Conservation (phyloP, 2,329 filamentous ascomycete species). For the Graphium sp. region DNA sequence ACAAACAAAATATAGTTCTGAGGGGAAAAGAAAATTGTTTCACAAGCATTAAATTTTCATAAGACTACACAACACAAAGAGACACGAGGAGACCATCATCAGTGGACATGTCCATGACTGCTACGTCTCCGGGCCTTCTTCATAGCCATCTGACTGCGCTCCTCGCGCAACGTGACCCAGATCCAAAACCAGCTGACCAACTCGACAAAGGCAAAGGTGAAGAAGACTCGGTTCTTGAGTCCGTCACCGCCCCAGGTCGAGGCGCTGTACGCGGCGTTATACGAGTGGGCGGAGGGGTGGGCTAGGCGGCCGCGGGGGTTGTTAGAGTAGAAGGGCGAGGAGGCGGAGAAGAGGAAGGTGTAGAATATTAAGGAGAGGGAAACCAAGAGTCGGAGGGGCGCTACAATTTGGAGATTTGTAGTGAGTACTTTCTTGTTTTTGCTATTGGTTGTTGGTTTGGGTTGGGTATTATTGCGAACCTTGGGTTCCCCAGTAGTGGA, state of each 20-base stretch:
- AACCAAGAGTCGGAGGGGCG: conserved; percentile 48
- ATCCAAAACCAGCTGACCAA: conserved; percentile 79
- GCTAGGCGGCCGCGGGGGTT: conserved; percentile 14
- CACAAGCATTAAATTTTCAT: too few relatives aligned
- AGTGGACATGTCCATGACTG: not conserved
- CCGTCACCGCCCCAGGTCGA: conserved; percentile 40
- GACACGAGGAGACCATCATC: not conserved
- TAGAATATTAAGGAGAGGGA: conserved; percentile 47
- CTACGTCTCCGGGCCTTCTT: conserved; percentile 13
- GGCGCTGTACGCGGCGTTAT: conserved; percentile 18
- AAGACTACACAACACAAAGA: not conserved
- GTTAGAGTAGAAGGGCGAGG: conserved; percentile 27
- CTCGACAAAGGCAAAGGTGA: conserved; percentile 74
- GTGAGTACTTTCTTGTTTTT: conserved; percentile 4
- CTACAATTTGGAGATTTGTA: too few relatives aligned
- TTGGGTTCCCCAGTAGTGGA: conserved; percentile 51
- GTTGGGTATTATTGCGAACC: conserved; percentile 31
- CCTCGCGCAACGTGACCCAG: conserved; percentile 53
- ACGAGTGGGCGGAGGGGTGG: conserved; percentile 15
- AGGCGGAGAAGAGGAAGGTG: conserved; percentile 41
- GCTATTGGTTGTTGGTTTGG: not conserved
- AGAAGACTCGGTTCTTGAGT: conserved; percentile 71
- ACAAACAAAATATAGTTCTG: not conserved
- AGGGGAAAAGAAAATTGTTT: not conserved
- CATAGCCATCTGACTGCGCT: conserved; percentile 25